Base-by-base conservation (phyloP, 2,329 filamentous ascomycete species). In the Trichophyton benhamiae region DNA sequence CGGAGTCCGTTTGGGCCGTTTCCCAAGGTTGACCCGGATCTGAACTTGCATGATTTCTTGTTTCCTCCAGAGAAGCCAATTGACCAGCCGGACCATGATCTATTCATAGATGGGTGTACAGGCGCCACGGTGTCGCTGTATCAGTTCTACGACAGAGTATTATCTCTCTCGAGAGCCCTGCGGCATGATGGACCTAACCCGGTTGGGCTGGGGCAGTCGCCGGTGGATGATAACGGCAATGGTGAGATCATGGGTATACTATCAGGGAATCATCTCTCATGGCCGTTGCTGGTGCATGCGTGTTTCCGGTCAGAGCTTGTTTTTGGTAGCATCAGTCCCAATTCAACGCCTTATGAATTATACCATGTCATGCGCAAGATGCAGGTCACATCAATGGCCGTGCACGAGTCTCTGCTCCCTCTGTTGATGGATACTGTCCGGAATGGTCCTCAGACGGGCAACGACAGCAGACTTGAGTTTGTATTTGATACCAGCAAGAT, bases 321-420 rank as follows among this genome's bases (percentile, higher is more conserved):
- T 5, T 63, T 63, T 55, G 60, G 62, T 11, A 49, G 60, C 36
- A 63, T 63, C 49, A 63, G 62, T 38, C 62, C 62, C 7, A 58
- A 42, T 17, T 63, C 60, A 8, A 63, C 62, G 4, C 58, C 62
- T 8, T 63, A 58, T 38, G 62, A 63, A 52, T 60, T 63, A 6
- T 63, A 60, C 44, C 60, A 63, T 41, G 59, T 63, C 41, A 63
- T 63, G 62, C 60, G 62, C 52, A 63, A 63, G 48, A 63, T 63
- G 62, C 62, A 63, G 46, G 46, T 53, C 11, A 63, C 60, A 17
- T 62, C 62, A 11, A 44, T 58, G n/a, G 60, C 55, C 36, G 62
- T 63, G 6, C 62, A 63, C 20, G 62, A 63, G 41, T 63, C 62
- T 13, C 58, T 63, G 22, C 60, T 63, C 17, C 62, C 62, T 1